phyloP scores from a whole-genome alignment of 2,329 filamentous ascomycete genomes.

The Diaporthe caulivora region DNA sequence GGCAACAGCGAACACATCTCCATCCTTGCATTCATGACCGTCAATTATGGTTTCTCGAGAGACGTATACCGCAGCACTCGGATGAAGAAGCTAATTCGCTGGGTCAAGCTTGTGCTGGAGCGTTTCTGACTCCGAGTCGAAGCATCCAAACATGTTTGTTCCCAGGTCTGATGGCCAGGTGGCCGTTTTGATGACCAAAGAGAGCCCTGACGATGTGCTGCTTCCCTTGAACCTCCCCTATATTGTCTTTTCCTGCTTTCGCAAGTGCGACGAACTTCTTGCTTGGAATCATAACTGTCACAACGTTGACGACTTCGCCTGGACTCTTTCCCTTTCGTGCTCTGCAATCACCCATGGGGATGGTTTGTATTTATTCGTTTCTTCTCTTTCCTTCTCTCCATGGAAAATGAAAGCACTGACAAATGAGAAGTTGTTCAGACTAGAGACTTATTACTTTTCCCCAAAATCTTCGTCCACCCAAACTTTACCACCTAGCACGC shows the following conservation, averaged over 20 bases:
- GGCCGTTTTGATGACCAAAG: constrained; percentile 68
- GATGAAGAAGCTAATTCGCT: constrained; percentile 46
- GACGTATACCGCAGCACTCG: constrained; percentile 38
- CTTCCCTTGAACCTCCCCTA: neutral
- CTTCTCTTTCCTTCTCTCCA: neutral
- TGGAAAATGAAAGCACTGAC: neutral
- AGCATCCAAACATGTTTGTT: constrained; percentile 53
- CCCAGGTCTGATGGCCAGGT: constrained; percentile 53
- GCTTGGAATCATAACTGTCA: neutral
- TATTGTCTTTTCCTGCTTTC: too few relatives aligned
- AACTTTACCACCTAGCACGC: too few relatives aligned
- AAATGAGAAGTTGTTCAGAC: neutral
- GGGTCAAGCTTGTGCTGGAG: constrained; percentile 37
- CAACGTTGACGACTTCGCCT: neutral
- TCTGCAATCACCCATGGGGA: neutral
- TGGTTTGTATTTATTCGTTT: neutral
- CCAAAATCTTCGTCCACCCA: neutral
- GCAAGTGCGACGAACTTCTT: neutral
- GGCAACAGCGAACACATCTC: neutral
- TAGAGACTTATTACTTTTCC: neutral
- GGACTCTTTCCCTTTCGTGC: neutral
- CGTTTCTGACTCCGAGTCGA: constrained; percentile 46
- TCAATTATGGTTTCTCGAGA: neutral
- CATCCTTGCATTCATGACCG: constrained; percentile 37
- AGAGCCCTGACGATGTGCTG: constrained; percentile 65